phyloP scores from a whole-genome alignment of 352 stramenopile genomes.

The Phytopythium vexans region DNA sequence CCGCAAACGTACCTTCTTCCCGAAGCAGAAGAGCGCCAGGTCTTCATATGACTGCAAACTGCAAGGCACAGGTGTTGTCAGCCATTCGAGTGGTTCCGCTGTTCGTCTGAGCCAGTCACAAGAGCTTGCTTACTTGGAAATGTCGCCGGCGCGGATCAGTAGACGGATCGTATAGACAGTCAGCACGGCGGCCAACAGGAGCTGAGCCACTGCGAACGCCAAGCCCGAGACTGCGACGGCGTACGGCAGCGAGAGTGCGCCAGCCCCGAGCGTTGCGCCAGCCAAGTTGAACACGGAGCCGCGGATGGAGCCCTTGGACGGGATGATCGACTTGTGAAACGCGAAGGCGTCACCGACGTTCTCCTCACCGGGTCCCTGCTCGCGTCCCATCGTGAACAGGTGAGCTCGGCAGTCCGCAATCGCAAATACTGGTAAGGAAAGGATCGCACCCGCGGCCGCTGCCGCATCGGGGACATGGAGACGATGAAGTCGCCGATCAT shows the following conservation, averaged over 20 bases:
- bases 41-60: conserved; percentile 87
- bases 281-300: conserved; percentile 84
- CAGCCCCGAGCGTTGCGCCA: conserved; percentile 74
- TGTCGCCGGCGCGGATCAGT: conserved; percentile 71
- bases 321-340: conserved; percentile 78
- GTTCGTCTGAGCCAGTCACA: neutral
- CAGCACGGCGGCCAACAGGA: conserved; percentile 62
- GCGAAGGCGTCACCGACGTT: conserved; percentile 58
- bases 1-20: conserved; percentile 42
- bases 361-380: conserved; percentile 34
- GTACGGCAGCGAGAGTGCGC: conserved; percentile 76
- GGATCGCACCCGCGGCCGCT: conserved; percentile 17
- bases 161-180: conserved; percentile 84
- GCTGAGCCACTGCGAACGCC: conserved; percentile 68
- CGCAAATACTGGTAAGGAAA: too few relatives aligned
- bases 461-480: conserved; percentile 65
- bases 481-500: conserved; percentile 70
- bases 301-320: conserved; percentile 78
- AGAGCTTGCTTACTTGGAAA: conserved; percentile 57
- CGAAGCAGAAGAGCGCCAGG: conserved; percentile 80
- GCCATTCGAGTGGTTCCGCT: neutral
- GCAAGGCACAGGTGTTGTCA: neutral
- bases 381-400: too few relatives aligned
- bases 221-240: conserved; percentile 77
- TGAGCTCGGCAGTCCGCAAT: too few relatives aligned